Conservation (phyloP, 495 filamentous ascomycete species). For the Aspergillus avenaceus region DNA sequence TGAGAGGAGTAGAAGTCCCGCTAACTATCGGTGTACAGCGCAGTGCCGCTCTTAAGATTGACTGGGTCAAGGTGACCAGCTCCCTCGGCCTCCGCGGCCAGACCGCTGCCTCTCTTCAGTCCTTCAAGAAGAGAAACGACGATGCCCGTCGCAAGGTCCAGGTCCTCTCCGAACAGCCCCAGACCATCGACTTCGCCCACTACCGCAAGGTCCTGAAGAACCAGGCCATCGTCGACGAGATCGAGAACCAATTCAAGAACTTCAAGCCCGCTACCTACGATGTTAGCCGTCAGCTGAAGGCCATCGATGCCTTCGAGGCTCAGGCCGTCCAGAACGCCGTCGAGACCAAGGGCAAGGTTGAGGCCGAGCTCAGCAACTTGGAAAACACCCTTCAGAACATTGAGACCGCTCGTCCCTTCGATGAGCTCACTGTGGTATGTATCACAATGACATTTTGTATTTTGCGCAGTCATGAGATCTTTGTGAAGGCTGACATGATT, state of each 20-base stretch:
- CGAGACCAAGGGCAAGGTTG: conserved; percentile 92
- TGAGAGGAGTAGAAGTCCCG: conserved; percentile 13
- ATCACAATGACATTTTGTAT: neutral
- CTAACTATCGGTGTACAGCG: conserved; percentile 57
- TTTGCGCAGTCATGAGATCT: neutral
- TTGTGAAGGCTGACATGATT: conserved; percentile 12
- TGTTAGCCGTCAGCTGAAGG: conserved; percentile 85
- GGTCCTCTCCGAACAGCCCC: conserved; percentile 70
- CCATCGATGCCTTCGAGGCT: conserved; percentile 95
- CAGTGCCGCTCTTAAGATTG: conserved; percentile 98
- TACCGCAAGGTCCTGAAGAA: conserved; percentile 94
- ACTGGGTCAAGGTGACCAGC: conserved; percentile 88
- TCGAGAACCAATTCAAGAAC: conserved; percentile 84
- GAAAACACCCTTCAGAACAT: conserved; percentile 95
- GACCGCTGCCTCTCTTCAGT: conserved; percentile 81
- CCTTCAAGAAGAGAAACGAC: conserved; percentile 99
- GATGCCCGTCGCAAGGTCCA: conserved; percentile 91
- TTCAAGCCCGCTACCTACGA: conserved; percentile 95
- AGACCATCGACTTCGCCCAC: conserved; percentile 83
- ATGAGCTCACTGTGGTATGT: conserved; percentile 96
- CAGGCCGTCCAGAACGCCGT: conserved; percentile 95
- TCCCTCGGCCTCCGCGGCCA: conserved; percentile 94
- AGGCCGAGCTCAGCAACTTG: conserved; percentile 86
- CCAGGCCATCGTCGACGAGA: conserved; percentile 87
- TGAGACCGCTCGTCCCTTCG: conserved; percentile 90